Evolutionary conservation across 805 yeast species (phyloP), one percentile per base, ranked within the genome.

Genomic region (Candida yuanshanica): DNA sequence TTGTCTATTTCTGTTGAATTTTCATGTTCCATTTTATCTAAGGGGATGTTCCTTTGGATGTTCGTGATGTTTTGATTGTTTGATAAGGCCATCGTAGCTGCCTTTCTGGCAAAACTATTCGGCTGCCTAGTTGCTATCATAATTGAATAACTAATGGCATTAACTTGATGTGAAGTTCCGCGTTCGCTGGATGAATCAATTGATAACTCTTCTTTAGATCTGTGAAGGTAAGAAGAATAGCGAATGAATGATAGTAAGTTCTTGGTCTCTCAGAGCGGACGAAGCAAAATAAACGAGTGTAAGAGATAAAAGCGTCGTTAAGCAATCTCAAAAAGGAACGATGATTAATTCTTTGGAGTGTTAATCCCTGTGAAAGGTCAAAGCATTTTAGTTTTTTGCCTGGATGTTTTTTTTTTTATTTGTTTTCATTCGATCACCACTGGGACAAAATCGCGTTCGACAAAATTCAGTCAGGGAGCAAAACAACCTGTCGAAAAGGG

Each of bases 1-100:
- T 49, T 51, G 37, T 57, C 61, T 9, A 57, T 49, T 35, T 57
- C 60, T 10, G 43, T 42, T 4, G 48, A 36, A 4, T 49, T 41
- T 8, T 32, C 40, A 14, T 14, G 11, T 8, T 26, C 35, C 22
- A 20, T 20, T 12, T 14, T 27, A 20, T 40, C 21, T 4, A 18
- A 24, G 22, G 41, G 16, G 27, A 7, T 35, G 29, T 35, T 35
- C 74, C 73, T 51, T 74, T 79, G 44, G 50, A 47, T 37, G 37
- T 53, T 52, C 7, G 37, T 35, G 13, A 47, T 22, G 37, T 52
- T 54, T 27, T 16, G 31, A 26, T 39, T 47, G 42, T 50, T 51
- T 10, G 42, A 50, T 29, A 48, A 37, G 1, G 56, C 55, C 10
- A 52, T 39, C 24, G 53, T 44, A 16, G 60, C 60, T 5, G 60